These are phyloP conservation scores for Obelidium mucronatum DNA, from an alignment of 192 early-diverging fungal species.

Conservation along the genomic window DNA sequence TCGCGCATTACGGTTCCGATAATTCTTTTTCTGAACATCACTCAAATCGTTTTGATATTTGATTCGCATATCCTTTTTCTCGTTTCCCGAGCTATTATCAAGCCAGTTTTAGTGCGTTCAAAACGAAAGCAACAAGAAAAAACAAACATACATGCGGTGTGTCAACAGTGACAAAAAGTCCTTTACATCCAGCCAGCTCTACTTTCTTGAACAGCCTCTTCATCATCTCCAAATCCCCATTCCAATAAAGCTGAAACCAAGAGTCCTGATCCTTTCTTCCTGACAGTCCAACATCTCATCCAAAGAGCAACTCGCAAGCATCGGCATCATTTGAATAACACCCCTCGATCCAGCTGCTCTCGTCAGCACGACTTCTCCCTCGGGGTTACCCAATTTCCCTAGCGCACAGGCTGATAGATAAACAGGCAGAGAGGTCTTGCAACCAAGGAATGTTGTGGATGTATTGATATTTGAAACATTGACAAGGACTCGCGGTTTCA, in stretches of 20 bases:
- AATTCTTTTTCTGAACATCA: conserved; percentile 37
- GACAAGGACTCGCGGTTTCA: no score
- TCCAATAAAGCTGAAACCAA: conserved; percentile 66
- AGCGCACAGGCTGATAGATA: conserved; percentile 66
- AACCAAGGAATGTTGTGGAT: no score
- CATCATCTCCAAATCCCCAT: conserved; percentile 53
- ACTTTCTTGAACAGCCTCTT: conserved; percentile 45
- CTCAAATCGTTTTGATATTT: conserved; percentile 65
- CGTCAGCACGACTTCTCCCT: conserved; percentile 76
- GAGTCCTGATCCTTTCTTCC: conserved; percentile 42
- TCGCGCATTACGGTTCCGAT: conserved; percentile 90
- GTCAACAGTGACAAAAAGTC: conserved; percentile 83
- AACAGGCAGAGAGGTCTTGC: conserved; percentile 45
- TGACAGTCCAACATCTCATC: conserved; percentile 59
- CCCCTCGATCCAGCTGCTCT: conserved; percentile 50
- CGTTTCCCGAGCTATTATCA: conserved; percentile 62
- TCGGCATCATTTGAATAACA: conserved; percentile 81
- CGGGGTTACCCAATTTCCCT: conserved; percentile 74
- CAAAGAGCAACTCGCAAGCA: conserved; percentile 71
- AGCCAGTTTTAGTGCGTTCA: no score
- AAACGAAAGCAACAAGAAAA: conserved; percentile 5
- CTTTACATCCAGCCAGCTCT: conserved; percentile 49
- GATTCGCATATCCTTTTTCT: conserved; percentile 85
- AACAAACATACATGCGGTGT: conserved; percentile 64
- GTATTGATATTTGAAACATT: no score